A percentile compares a stretch with the other conserved stretches of the same genome.
Conservation (phyloP, 2,329 filamentous ascomycete genomes). For the Sclerotinia spermophila region DNA sequence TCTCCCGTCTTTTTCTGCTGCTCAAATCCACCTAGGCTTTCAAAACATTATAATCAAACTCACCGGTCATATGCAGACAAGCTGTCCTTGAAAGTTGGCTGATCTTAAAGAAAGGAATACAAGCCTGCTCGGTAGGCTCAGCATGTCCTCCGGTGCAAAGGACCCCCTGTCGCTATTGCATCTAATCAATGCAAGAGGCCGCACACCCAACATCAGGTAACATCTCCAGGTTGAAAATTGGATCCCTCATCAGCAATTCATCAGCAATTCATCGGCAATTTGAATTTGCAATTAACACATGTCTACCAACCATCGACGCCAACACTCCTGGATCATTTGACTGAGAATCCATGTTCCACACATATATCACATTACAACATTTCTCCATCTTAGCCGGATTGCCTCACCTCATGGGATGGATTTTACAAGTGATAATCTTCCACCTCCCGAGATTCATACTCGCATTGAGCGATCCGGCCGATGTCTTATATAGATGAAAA, state of each 20-base stretch:
- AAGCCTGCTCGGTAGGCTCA: conserved; percentile 18
- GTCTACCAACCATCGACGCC: conserved; percentile 14
- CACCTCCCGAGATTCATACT: conserved; percentile 8
- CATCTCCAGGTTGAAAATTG: conserved; percentile 22
- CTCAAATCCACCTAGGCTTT: conserved; percentile 20
- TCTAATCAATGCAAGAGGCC: conserved; percentile 24
- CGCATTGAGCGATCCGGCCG: conserved; percentile 7
- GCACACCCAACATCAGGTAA: conserved; percentile 22
- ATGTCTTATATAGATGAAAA: conserved; percentile 12
- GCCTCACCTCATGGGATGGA: conserved; percentile 6
- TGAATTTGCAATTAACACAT: conserved; percentile 14
- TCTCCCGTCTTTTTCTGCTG: conserved; percentile 18
- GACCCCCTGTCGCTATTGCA: conserved; percentile 23
- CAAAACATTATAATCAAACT: conserved; percentile 5
- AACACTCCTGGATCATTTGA: conserved; percentile 14
- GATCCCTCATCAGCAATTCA: conserved; percentile 16
- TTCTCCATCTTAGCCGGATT: conserved; percentile 12
- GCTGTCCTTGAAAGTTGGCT: conserved; percentile 17
- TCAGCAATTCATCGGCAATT: conserved; percentile 14
- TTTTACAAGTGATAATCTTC: conserved; percentile 16
- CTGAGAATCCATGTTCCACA: conserved; percentile 11
- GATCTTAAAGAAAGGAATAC: conserved; percentile 20
- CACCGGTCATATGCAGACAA: conserved; percentile 23
- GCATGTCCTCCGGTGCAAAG: conserved; percentile 15
- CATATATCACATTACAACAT: conserved; percentile 12